These are phyloP conservation scores for Psidium guajava DNA, from an alignment of 345 rosid species.

Conservation along the genomic window DNA sequence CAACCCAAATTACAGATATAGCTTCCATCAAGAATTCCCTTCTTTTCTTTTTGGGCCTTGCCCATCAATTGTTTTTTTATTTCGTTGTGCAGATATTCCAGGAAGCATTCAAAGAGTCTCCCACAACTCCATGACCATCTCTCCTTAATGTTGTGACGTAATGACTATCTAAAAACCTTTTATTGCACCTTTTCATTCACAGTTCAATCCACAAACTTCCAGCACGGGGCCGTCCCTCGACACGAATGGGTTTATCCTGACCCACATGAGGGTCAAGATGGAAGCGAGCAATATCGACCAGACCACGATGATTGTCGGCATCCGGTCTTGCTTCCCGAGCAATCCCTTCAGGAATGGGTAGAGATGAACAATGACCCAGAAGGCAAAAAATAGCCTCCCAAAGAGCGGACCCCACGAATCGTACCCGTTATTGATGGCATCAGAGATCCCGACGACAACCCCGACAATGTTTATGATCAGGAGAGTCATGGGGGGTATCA, in stretches of 20 bases:
- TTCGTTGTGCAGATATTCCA: neutral
- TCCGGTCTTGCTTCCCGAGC: constrained; percentile 89
- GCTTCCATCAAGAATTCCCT: constrained; percentile 9
- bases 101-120: neutral
- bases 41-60: neutral
- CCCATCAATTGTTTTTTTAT: neutral
- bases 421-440: constrained; percentile 93
- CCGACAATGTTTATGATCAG: constrained; percentile 80
- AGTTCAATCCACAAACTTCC: constrained; percentile 84
- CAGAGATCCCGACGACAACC: constrained; percentile 84
- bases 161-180: neutral
- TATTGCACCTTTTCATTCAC: constrained; percentile 39
- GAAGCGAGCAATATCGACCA: constrained; percentile 97
- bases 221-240: constrained; percentile 75
- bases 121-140: constrained; percentile 6
- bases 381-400: constrained; percentile 83
- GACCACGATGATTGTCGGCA: constrained; percentile 88
- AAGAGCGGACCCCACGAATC: constrained; percentile 98
- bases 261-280: constrained; percentile 91
- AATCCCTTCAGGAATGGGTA: constrained; percentile 98
- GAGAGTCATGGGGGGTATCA: constrained; percentile 83
- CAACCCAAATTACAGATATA: constrained; percentile 3
- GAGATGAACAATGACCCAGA: constrained; percentile 90
- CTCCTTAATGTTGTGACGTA: neutral
- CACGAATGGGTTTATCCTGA: constrained; percentile 83